Conservation (phyloP, 345 rosid species). For the Boechera stricta region DNA sequence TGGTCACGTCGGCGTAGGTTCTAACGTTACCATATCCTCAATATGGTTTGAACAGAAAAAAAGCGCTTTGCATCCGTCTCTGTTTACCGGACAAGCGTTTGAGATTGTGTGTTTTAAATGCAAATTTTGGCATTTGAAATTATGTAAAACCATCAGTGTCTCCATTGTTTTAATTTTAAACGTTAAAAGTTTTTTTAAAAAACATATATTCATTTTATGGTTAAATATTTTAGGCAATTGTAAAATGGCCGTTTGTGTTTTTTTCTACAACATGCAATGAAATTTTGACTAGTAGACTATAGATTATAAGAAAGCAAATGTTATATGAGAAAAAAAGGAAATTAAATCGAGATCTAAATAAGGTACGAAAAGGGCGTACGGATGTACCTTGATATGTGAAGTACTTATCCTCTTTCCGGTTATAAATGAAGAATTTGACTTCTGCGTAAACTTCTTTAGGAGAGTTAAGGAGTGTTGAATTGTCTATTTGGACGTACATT, state of each 20-base stretch:
- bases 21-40: conserved; percentile 15
- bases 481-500: conserved; percentile 22
- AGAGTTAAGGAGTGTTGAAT: conserved; percentile 28
- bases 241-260: no score
- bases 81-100: background rate
- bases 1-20: background rate
- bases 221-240: no score
- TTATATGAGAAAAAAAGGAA: background rate
- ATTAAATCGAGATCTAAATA: no score
- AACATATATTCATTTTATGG: no score
- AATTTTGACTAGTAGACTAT: no score
- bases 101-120: background rate
- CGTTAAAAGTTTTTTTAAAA: background rate
- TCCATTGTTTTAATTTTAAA: no score
- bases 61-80: conserved; percentile 20
- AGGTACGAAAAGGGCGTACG: background rate
- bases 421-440: conserved; percentile 32
- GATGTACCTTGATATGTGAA: conserved; percentile 23
- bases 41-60: conserved; percentile 11
- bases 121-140: background rate
- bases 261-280: no score
- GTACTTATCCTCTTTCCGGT: conserved; percentile 23
- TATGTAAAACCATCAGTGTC: background rate
- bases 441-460: conserved; percentile 34
- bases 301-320: background rate